These are phyloP conservation scores for Umbilicus rupestris DNA, from an alignment of 164 flowering plant genomes.

Conservation along the genomic window DNA sequence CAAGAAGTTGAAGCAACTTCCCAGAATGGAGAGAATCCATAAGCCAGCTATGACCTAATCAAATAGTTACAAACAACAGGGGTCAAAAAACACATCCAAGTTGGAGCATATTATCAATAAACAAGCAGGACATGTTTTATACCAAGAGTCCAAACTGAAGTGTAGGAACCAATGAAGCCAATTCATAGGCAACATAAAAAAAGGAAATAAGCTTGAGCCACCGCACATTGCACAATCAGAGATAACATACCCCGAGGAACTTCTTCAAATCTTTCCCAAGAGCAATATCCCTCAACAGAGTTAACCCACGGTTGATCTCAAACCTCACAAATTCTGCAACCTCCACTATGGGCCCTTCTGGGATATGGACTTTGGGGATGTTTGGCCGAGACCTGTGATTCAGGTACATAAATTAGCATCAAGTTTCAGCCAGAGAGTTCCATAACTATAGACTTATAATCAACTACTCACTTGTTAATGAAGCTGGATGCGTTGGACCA, in stretches of 20 bases:
- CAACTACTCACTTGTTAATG: constrained; percentile 40
- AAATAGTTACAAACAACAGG: constrained; percentile 6
- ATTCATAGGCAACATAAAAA: neutral
- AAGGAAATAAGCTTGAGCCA: neutral
- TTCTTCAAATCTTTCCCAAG: constrained; percentile 32
- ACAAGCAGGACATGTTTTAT: neutral
- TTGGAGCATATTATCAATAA: no score
- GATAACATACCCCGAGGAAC: constrained; percentile 28
- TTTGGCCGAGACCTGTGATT: constrained; percentile 37
- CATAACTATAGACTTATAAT: neutral
- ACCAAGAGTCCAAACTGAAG: neutral
- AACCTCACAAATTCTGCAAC: constrained; percentile 27
- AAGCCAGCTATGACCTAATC: constrained; percentile 28
- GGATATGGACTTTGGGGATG: constrained; percentile 35
- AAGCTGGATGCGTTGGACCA: constrained; percentile 48
- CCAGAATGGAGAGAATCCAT: constrained; percentile 30
- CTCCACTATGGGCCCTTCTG: constrained; percentile 29
- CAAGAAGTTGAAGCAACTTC: constrained; percentile 30
- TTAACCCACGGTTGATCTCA: constrained; percentile 23
- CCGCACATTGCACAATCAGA: neutral
- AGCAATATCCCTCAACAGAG: constrained; percentile 25
- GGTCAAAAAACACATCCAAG: neutral
- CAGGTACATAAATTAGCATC: neutral
- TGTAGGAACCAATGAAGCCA: no score
- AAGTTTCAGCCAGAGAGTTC: neutral